Evolutionary conservation across 768 basidiomycete genomes (phyloP), one percentile per base, ranked within the genome.

Genomic region (Podaxis carcinomalis): DNA sequence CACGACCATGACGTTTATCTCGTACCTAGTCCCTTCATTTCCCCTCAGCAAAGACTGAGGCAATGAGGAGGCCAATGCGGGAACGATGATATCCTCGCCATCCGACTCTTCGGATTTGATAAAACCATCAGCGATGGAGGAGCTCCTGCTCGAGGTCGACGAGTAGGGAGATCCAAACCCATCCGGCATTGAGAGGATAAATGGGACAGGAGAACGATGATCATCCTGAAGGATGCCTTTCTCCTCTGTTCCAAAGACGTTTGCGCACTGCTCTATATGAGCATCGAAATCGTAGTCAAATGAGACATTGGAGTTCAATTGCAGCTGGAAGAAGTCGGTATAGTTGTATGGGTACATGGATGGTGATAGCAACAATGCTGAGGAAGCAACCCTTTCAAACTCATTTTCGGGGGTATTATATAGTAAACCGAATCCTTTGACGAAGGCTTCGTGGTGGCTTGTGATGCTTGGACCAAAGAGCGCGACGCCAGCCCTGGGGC

Each of bases 241-340:
- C 13, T 60, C 59, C 21, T 60, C 59, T 28, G 39, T 7, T 25
- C 52, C 59, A 39, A 61, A 61, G 42, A 54, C 53, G 36, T 54
- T 54, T 23, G 59, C 53, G 44, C 44, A 61, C 36, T 55, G 52
- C 32, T 52, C 59, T 39, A 61, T 55, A 25, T 55, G 59, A 19
- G 52, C 59, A 21, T 61, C 59, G 59, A 61, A 54, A 40, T 61
- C 52, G 36, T 61, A 59, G 50, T 59, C 57, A 23, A 59, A 61
- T 32, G 50, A 51, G 27, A 13, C 32, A n/a, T 54, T 53, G 28
- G 52, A 7, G 52, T 50, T 36, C 16, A 61, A 16, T 7, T 61
- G 59, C n/a, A 61, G 36, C 53, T 61, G 59, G 36, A 61, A 36
- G 46, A 55, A 39, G 53, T 61, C 59, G 36, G 32, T 36, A 37